These are phyloP conservation scores for Orbilia quercus DNA, from an alignment of 2,329 filamentous ascomycete genomes.

Conservation along the genomic window DNA sequence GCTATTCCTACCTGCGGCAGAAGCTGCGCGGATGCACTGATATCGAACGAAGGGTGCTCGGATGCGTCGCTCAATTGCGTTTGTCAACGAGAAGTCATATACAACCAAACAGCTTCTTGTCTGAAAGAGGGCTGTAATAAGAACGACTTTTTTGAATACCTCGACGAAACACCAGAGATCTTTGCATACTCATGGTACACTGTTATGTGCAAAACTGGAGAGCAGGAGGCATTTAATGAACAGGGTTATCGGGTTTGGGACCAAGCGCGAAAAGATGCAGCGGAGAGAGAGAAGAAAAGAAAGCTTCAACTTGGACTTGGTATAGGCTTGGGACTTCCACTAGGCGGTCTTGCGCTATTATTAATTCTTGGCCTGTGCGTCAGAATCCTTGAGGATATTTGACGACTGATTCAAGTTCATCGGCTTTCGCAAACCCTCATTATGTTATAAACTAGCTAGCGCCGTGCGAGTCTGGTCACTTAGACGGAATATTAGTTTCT, in stretches of 20 bases:
- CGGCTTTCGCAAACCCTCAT: too few relatives aligned
- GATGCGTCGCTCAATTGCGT: constrained; percentile 17
- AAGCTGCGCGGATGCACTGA: constrained; percentile 19
- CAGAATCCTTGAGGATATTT: too few relatives aligned
- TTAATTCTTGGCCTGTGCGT: too few relatives aligned
- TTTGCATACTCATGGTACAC: constrained; percentile 26
- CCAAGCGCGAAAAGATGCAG: too few relatives aligned
- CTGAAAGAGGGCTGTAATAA: background rate
- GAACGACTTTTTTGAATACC: background rate
- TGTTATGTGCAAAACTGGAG: constrained; percentile 13
- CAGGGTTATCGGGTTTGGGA: background rate
- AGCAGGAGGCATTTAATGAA: constrained; percentile 5
- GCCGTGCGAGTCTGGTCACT: too few relatives aligned
- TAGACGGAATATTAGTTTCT: too few relatives aligned
- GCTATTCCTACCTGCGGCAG: constrained; percentile 12
- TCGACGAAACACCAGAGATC: constrained; percentile 4
- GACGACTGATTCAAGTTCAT: too few relatives aligned
- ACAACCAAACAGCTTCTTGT: constrained; percentile 10
- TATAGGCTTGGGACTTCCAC: too few relatives aligned
- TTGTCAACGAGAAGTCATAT: constrained; percentile 6
- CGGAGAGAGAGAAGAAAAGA: too few relatives aligned
- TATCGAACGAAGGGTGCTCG: background rate
- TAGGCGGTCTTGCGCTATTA: too few relatives aligned
- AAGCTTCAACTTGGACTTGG: too few relatives aligned
- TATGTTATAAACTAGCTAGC: too few relatives aligned